Evolutionary conservation across 352 stramenopile genomes (phyloP), one percentile per base, ranked within the genome.

Genomic region (Achlya hypogyna): DNA sequence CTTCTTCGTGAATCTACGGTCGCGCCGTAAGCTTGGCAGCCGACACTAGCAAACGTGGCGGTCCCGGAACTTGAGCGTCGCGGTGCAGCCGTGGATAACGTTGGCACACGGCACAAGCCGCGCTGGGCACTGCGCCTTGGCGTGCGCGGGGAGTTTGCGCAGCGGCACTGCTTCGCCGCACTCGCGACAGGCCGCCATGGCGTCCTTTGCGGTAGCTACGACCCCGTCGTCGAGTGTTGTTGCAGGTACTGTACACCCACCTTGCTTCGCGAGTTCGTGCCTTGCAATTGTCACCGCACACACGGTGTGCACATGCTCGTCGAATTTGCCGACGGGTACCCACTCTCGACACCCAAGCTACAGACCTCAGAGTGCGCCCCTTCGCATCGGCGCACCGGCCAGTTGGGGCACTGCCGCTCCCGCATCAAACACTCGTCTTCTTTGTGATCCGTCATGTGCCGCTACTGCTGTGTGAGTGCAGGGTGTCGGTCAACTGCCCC

Each of bases 61-160:
- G 70, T 91, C 81, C 54, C 83, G 74, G 74, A 77, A 89, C 10
- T 81, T 78, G 22, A 91, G 62, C 34, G 67, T 71, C 31, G 75
- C 77, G 28, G 73, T 76, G 54, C 83, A 91, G 3, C 83, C 83
- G 40, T 90, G 83, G 9, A 73, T 74, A 0, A 70, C 74, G 70
- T 91, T 91, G 59, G 84, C 89, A 43, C 81, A 91, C 16, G 56
- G 43, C 23, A 90, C 83, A 31, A 91, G 69, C 16, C 83, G 76
- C 40, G 81, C 88, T 25, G 84, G 71, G 28, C 83, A 91, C 40
- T 85, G 75, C 4, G 75, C 74, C 16, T 62, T 53, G 27, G 66
- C 73, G 60, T 90, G 83, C 10, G 56, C 67, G 42, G 65, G 32
- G 16, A 89, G 69, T 35, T 76, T 58, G 2, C 83, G 77, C 28